Base-by-base conservation (phyloP, 73 alveolate genomes). In the Paramecium bursaria region DNA sequence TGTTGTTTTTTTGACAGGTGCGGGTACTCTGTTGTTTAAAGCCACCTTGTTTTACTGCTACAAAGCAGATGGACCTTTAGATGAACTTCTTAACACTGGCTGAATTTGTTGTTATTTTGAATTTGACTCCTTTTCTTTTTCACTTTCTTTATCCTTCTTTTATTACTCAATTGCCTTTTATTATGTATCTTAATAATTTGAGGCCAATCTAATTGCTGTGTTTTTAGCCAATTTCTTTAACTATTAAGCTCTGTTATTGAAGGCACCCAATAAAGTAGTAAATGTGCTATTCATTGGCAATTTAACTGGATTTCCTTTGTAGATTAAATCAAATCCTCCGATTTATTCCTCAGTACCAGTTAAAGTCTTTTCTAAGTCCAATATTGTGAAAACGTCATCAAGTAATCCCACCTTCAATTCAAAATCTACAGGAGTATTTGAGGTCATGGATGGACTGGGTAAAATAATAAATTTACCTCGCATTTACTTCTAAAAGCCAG, bases 251-350 rank as follows among this genome's bases (percentile, higher is more conserved):
- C 99, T 95, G 82, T 97, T 96, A 87, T 97, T 97, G 85, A 90
- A 94, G 67, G 98, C 92, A 7, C 99, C 99, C 35, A 97, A 90
- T 73, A 94, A 94, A 1, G 99, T 90, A 82, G 86, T 87, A 90
- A 90, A 97, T 39, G 96, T 93, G 52, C 97, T 91, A 85, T 95
- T 97, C 35, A 46, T 42, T 55, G 96, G 98, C 74, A 92, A 85
- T 79, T 94, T 93, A 5, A 94, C 90, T 6, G 98, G 97, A 2
- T 82, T 76, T 2, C 97, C 97, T 87, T 95, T 94, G 80, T 97
- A 98, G 17, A 98, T 95, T 55, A 98, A 88, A 92, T 98, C 99
- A 93, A 98, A 98, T 86, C 99, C 99, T 14, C 99, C 99, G 3
- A 98, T 92, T 86, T 98, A 96, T 57, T 97, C 99, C 87, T 98